Conservation (phyloP, 345 rosid species). For the Euphorbia lathyris region DNA sequence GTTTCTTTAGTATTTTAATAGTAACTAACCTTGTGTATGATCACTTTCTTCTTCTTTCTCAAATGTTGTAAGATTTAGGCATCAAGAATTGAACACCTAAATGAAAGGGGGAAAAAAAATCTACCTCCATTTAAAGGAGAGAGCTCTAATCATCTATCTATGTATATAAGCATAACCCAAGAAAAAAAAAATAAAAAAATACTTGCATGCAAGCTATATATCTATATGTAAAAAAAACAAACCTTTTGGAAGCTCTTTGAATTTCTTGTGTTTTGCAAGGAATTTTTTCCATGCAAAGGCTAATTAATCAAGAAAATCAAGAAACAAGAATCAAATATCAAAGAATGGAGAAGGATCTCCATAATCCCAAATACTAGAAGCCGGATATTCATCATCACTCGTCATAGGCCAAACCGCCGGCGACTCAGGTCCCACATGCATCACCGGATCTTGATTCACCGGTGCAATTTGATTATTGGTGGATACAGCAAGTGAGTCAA, state of each 20-base stretch:
- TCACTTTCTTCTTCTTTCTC: slow-evolving; percentile 1
- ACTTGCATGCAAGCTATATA: slow-evolving; percentile 11
- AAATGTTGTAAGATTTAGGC: not conserved
- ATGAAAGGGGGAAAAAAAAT: not conserved
- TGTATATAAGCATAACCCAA: too few species aligned
- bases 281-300: not conserved
- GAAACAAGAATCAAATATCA: slow-evolving; percentile 39
- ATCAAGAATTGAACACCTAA: not conserved
- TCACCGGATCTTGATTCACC: slow-evolving; percentile 38
- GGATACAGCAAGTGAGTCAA: slow-evolving; percentile 37
- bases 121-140: slow-evolving; percentile 6
- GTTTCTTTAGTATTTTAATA: too few species aligned
- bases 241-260: not conserved
- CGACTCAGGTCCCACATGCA: slow-evolving; percentile 41
- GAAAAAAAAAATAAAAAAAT: not conserved
- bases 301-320: not conserved
- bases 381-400: slow-evolving; percentile 52
- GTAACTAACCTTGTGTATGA: not conserved
- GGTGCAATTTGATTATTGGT: slow-evolving; percentile 37
- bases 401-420: slow-evolving; percentile 60
- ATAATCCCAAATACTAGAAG: slow-evolving; percentile 59
- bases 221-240: not conserved
- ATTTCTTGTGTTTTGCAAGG: not conserved
- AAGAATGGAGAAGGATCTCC: slow-evolving; percentile 51
- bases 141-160: not conserved